Evolutionary conservation across 192 early-diverging fungal genomes (phyloP), one percentile per base, ranked within the genome.

Genomic region (Piromyces finnis): DNA sequence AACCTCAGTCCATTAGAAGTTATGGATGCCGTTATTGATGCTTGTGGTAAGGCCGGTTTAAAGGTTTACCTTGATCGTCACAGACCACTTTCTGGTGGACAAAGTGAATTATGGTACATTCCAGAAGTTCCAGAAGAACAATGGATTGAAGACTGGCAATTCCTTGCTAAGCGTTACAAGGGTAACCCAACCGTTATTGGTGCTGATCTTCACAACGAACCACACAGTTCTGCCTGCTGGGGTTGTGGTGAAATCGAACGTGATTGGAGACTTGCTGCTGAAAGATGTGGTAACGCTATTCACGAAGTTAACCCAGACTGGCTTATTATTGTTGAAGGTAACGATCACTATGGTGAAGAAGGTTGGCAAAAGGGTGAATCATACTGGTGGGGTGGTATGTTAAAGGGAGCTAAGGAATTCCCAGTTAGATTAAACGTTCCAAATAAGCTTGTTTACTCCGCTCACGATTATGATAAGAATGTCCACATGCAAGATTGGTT

Each of bases 101-200:
- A 82, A 51, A 84, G 81, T 79, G 29, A 80, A 51, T 39, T 84
- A 29, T 84, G 84, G 84, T 84, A 84, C 39, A 82, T 80, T 14
- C 1, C 29, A 18, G 78, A 29, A 28, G 85, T 85, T 28, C 30
- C 82, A 35, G 84, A 84, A 39, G 16, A 29, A 11, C n/a, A 84
- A 29, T 84, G 84, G 84, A 84, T 84, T 41, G 29, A n/a, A 27
- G 84, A 84, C 29, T 84, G 84, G 84, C 81, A 78, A 35, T 37
- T 83, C 80, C n/a, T 83, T 22, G 82, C 82, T 78, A 82, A 37
- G 28, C 82, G 82, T 15, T 82, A 82, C 82, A 84, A 78, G 32
- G 79, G 35, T 22, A 83, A 81, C 30, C 77, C 81, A 13, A 77
- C 68, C 18, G 82, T 82, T 29, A 82, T 82, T 29, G 82, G 82